phyloP scores from a whole-genome alignment of 345 rosid genomes.

The Salix suchowensis region DNA sequence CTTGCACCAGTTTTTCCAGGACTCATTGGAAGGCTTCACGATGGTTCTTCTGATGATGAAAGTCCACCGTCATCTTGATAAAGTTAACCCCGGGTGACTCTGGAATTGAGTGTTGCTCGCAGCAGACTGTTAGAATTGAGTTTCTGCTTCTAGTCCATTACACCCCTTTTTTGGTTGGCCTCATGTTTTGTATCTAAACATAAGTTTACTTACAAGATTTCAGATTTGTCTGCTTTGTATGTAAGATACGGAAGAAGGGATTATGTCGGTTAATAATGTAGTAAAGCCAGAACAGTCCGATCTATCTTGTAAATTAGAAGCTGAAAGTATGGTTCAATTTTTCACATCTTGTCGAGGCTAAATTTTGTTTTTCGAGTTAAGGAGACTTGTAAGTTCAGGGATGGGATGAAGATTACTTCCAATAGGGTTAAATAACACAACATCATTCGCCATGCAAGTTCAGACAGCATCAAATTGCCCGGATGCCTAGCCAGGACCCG shows the following conservation, averaged over 20 bases:
- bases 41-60: slow-evolving; percentile 40
- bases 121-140: neutral
- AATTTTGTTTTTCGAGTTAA: too few relatives aligned
- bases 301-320: neutral
- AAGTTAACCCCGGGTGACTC: neutral
- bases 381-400: too few relatives aligned
- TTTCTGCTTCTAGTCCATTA: neutral
- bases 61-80: slow-evolving; percentile 10
- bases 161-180: neutral
- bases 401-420: too few relatives aligned
- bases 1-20: slow-evolving; percentile 47
- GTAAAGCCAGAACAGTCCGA: neutral
- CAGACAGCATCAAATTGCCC: too few relatives aligned
- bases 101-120: neutral
- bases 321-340: neutral
- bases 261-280: slow-evolving; percentile 4
- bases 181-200: neutral
- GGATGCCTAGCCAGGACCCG: too few relatives aligned
- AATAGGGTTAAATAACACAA: too few relatives aligned
- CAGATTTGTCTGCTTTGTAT: slow-evolving; percentile 9
- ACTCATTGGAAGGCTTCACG: slow-evolving; percentile 29
- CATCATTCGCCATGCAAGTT: too few relatives aligned
- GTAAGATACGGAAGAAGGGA: slow-evolving; percentile 2
- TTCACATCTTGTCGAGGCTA: too few relatives aligned
- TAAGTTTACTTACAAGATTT: neutral